Conservation (phyloP, 208 protist genomes). For the Acanthamoeba sp. region DNA sequence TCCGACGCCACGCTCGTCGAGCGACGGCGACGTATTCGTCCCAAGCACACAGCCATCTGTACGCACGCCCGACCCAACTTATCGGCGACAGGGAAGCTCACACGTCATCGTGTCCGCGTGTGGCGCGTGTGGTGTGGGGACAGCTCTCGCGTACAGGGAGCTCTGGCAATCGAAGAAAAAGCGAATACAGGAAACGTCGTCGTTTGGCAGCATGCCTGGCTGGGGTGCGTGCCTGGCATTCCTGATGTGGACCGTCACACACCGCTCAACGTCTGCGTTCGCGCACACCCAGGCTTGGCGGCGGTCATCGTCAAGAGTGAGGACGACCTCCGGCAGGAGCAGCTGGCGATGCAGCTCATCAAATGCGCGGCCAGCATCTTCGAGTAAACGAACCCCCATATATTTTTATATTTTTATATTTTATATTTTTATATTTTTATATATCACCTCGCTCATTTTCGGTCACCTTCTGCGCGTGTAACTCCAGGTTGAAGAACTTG, state of each 20-base stretch:
- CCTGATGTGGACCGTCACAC: background rate
- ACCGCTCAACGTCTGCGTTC: background rate
- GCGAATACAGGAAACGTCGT: slow-evolving; percentile 51
- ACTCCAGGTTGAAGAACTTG: background rate
- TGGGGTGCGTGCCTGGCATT: slow-evolving; percentile 45
- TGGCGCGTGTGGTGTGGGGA: background rate
- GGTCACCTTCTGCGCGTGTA: too few relatives aligned
- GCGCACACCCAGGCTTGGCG: background rate
- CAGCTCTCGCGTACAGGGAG: slow-evolving; percentile 68
- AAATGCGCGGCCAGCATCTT: slow-evolving; percentile 55
- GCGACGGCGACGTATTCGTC: background rate
- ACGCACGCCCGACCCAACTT: too few relatives aligned
- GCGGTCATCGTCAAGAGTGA: slow-evolving; percentile 68
- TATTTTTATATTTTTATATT: too few relatives aligned
- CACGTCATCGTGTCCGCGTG: too few relatives aligned
- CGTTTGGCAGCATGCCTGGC: slow-evolving; percentile 41
- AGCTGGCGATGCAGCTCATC: slow-evolving; percentile 74
- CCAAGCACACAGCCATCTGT: slow-evolving; percentile 69
- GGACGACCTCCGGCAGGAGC: slow-evolving; percentile 76
- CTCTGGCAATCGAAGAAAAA: slow-evolving; percentile 68
- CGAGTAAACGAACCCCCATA: background rate
- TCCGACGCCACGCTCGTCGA: background rate
- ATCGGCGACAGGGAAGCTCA: too few relatives aligned
- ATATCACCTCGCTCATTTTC: too few relatives aligned
- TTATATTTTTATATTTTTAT: too few relatives aligned